Evolutionary conservation across 2,329 filamentous ascomycete genomes (phyloP).

Genomic region (Xylariaceae sp.): DNA sequence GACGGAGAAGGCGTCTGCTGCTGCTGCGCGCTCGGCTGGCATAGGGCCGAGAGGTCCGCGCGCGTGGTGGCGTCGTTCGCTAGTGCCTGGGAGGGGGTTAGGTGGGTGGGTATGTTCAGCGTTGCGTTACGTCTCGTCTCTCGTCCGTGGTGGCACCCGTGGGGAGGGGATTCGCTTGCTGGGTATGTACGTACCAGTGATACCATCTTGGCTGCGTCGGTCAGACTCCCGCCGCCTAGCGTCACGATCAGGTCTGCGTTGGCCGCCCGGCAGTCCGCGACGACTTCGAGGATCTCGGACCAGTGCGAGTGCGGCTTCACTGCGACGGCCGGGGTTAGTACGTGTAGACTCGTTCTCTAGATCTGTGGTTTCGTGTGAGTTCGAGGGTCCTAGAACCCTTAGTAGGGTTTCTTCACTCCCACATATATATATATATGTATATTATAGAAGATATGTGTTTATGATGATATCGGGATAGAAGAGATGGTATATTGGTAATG

Average conservation of each 20-base stretch:
- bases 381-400: too few species aligned
- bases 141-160: too few species aligned
- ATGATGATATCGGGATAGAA: neutral
- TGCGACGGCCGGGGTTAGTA: neutral
- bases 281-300: constrained; percentile 53
- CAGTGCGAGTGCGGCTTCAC: constrained; percentile 57
- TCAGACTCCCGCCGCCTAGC: constrained; percentile 58
- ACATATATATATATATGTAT: too few species aligned
- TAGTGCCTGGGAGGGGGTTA: constrained; percentile 41
- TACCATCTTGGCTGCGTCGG: constrained; percentile 58
- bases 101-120: too few species aligned
- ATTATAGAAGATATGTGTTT: too few species aligned
- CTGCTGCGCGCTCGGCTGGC: constrained; percentile 24
- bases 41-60: constrained; percentile 43
- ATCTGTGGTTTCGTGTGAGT: too few species aligned
- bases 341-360: neutral
- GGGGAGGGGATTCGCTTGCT: too few species aligned
- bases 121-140: too few species aligned
- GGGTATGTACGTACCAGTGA: constrained; percentile 37
- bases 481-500: neutral
- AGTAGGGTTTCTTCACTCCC: too few species aligned
- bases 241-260: constrained; percentile 55
- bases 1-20: constrained; percentile 27
- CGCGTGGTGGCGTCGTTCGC: constrained; percentile 48
- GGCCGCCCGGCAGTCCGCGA: constrained; percentile 41